phyloP scores from a whole-genome alignment of 2,329 filamentous ascomycete species.

The Daldinia sp. region DNA sequence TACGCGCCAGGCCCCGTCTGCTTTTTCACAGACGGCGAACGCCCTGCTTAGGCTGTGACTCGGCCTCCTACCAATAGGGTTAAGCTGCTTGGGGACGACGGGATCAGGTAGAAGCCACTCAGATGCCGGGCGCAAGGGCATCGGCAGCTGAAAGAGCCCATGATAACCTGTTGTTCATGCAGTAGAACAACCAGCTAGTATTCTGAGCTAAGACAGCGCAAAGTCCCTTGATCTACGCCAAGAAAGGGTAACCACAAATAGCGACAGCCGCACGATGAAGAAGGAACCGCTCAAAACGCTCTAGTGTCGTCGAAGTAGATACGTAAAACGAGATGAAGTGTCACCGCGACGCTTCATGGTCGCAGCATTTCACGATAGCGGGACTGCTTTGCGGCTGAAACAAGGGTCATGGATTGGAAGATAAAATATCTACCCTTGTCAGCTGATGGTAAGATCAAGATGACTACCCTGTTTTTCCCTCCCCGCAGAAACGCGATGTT shows the following conservation, averaged over 20 bases:
- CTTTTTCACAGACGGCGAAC: not conserved
- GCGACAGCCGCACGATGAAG: not conserved
- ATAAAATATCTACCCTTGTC: slow-evolving; percentile 12
- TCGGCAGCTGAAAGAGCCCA: not conserved
- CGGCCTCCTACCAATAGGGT: slow-evolving; percentile 5
- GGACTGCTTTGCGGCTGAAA: slow-evolving; percentile 22
- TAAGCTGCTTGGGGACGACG: slow-evolving; percentile 22
- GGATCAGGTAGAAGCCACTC: not conserved
- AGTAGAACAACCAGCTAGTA: not conserved
- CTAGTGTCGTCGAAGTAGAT: not conserved
- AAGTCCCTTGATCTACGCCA: not conserved
- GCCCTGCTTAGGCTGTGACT: slow-evolving; percentile 3
- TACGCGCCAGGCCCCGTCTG: not conserved
- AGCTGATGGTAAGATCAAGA: slow-evolving; percentile 12
- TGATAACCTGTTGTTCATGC: not conserved
- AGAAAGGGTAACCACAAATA: not conserved
- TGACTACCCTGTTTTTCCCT: not conserved
- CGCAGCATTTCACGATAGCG: not conserved
- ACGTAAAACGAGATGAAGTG: not conserved
- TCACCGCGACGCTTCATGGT: not conserved
- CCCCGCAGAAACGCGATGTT: slow-evolving; percentile 15
- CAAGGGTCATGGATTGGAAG: not conserved
- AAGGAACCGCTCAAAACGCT: not conserved
- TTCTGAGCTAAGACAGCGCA: not conserved
- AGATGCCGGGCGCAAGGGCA: not conserved